Evolutionary conservation across 2,329 filamentous ascomycete species (phyloP).

Genomic region (Colletotrichum tanaceti): DNA sequence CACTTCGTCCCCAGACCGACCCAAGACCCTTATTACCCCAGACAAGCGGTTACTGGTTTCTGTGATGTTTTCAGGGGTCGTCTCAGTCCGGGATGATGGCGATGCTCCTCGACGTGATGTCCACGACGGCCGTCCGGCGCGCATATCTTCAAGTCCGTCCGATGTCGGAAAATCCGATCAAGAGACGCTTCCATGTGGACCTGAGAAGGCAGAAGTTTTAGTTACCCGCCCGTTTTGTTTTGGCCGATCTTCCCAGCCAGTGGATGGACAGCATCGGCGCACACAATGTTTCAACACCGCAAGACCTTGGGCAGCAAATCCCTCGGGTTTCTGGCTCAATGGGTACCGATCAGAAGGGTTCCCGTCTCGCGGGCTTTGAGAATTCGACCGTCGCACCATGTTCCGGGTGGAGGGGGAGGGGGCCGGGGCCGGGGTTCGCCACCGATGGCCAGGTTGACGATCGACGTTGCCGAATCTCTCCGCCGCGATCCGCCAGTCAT

Average conservation of each 20-base stretch:
- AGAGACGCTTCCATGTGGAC: conserved; percentile 19
- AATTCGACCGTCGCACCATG: too few relatives aligned
- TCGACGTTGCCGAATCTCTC: conserved; percentile 1
- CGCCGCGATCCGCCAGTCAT: background rate
- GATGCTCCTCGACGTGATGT: background rate
- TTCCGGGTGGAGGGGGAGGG: too few relatives aligned
- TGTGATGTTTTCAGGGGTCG: conserved; percentile 12
- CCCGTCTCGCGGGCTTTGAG: background rate
- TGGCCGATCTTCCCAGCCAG: conserved; percentile 26
- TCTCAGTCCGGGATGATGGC: conserved; percentile 6
- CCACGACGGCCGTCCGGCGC: conserved; percentile 5
- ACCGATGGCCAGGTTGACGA: conserved; percentile 5
- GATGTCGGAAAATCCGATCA: conserved; percentile 8
- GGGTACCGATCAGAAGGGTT: conserved; percentile 12
- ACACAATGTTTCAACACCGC: conserved; percentile 22
- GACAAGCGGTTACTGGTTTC: background rate
- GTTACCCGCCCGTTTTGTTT: conserved; percentile 26
- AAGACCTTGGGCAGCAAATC: background rate
- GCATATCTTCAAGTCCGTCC: conserved; percentile 15
- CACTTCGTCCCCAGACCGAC: conserved; percentile 7
- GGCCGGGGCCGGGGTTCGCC: background rate
- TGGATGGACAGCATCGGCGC: conserved; percentile 18
- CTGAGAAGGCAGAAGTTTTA: conserved; percentile 28
- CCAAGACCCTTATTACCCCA: conserved; percentile 16
- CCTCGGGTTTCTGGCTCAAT: conserved; percentile 4